These are phyloP conservation scores for Pezicula neosporulosa DNA, from an alignment of 2,329 filamentous ascomycete species.

Conservation along the genomic window DNA sequence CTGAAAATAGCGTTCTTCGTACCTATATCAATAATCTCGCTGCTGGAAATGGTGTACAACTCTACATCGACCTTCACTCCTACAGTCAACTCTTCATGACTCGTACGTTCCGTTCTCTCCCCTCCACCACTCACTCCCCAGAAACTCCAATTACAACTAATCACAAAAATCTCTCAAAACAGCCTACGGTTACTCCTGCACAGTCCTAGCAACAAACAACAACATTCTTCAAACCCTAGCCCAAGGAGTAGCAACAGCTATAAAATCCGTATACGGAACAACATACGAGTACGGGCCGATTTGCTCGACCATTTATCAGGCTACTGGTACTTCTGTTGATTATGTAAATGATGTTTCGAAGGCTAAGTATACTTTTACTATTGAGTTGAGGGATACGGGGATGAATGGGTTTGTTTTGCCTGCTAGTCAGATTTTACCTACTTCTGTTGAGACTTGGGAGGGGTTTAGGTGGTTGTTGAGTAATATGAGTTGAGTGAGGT, in stretches of 20 bases:
- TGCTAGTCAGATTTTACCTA: constrained; percentile 42
- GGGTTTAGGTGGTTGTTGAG: constrained; percentile 24
- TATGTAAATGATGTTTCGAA: constrained; percentile 38
- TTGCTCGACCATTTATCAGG: constrained; percentile 59
- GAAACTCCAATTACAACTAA: background rate
- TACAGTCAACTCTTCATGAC: constrained; percentile 58
- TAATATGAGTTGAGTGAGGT: constrained; percentile 10
- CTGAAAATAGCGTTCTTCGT: constrained; percentile 49
- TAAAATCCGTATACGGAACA: constrained; percentile 50
- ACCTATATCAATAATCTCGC: constrained; percentile 42
- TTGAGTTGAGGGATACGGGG: constrained; percentile 47
- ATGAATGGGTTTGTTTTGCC: constrained; percentile 46
- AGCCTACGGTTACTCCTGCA: constrained; percentile 58
- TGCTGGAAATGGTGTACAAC: constrained; percentile 45
- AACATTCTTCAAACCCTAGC: constrained; percentile 46
- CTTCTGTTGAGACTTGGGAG: constrained; percentile 42
- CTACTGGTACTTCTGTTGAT: constrained; percentile 41
- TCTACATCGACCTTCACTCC: constrained; percentile 64
- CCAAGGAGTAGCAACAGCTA: constrained; percentile 44
- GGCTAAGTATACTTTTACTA: constrained; percentile 33
- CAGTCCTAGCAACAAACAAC: constrained; percentile 40
- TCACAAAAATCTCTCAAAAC: background rate
- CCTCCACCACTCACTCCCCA: constrained; percentile 19
- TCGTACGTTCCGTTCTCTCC: constrained; percentile 19
- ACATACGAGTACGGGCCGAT: constrained; percentile 40